Evolutionary conservation across 2,329 filamentous ascomycete species (phyloP), one percentile per base, ranked within the genome.

Genomic region (Albifimbria verrucaria): DNA sequence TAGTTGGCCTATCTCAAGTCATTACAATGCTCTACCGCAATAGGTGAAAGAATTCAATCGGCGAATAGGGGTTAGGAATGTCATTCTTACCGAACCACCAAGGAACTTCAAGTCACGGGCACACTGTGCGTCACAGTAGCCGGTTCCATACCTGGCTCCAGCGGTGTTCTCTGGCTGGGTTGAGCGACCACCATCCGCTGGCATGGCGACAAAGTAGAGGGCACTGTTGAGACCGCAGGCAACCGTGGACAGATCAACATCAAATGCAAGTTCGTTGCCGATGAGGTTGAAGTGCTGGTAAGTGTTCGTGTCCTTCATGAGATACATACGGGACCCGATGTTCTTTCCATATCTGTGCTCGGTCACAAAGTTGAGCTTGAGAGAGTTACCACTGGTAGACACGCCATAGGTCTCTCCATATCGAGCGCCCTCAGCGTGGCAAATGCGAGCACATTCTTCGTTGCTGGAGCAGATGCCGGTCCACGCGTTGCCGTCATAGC

Each of bases 221-320:
- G 83, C 83, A 53, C 83, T 83, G 66, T 88, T 87, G 61, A 87
- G 70, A 53, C 85, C 85, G 60, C 85, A 88, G 22, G 81, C 79
- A 24, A 87, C 73, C 57, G 78, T 76, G 28, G 82, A 85, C 36
- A 84, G 76, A 60, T 87, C 84, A 7, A 86, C 82, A 49, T 86
- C 83, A 53, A 87, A 86, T 21, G 80, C 79, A 64, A 88, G 79
- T 65, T 88, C 84, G 59, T 79, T 71, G 66, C 81, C 81, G 47
- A 79, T 75, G 50, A 86, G 71, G 57, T 82, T 74, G 67, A 86
- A 78, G 62, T 80, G 74, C 68, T 85, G 69, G 65, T 87, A 87
- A 72, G 71, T 32, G 46, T 20, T 21, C 6, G 46, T 7, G 25
- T 36, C 25, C 46, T 48, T 18, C 25, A 48, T n/a, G 11, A 48